Conservation (phyloP, 225 moss, liverwort and hornwort species). For the Pseudoscleropodium purum region DNA sequence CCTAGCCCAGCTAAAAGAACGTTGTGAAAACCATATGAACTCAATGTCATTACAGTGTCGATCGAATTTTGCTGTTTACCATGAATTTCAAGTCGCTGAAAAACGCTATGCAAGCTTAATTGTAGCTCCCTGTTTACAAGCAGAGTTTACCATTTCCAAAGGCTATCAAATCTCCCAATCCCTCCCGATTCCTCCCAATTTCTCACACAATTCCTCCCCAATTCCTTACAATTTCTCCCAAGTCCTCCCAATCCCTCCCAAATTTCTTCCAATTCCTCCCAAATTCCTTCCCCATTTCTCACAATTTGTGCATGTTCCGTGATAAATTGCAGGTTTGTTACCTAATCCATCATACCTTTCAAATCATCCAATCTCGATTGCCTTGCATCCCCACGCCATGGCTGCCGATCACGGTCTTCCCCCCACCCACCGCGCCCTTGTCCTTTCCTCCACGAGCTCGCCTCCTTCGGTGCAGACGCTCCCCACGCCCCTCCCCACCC, state of each 20-base stretch:
- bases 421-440: not conserved
- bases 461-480: not conserved
- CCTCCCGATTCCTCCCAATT: not conserved
- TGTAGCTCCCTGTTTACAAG: not conserved
- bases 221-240: not conserved
- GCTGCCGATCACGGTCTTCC: not conserved
- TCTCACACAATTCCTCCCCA: not conserved
- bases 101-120: not conserved
- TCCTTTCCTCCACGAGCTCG: not conserved
- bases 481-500: not conserved
- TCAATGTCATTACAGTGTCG: not conserved
- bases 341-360: not conserved
- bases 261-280: not conserved
- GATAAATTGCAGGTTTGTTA: not conserved
- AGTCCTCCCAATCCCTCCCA: not conserved
- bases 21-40: not conserved
- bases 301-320: not conserved
- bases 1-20: no score
- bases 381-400: not conserved
- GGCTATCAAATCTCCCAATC: not conserved
- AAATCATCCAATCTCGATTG: not conserved
- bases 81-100: not conserved
- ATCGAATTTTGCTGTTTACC: not conserved
- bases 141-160: not conserved
- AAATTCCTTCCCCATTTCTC: not conserved